Evolutionary conservation across 2,329 filamentous ascomycete species (phyloP).

Genomic region (Onygena corvina): DNA sequence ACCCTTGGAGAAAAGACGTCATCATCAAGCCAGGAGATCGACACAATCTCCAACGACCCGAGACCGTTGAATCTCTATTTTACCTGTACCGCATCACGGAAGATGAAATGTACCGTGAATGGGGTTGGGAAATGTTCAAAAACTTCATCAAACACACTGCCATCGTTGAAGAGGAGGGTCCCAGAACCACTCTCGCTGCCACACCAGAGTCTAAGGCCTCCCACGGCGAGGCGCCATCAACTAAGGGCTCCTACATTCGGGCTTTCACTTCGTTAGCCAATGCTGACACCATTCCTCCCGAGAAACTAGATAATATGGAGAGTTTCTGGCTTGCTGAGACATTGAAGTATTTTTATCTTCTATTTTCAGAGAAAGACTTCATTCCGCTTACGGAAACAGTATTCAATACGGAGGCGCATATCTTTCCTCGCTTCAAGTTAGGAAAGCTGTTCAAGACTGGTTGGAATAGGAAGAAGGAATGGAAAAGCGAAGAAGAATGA

Average conservation of each 20-base stretch:
- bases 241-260: slow-evolving; percentile 21
- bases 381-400: slow-evolving; percentile 78
- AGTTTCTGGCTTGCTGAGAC: slow-evolving; percentile 99
- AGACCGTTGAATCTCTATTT: slow-evolving; percentile 91
- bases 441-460: slow-evolving; percentile 35
- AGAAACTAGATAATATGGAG: slow-evolving; percentile 82
- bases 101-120: slow-evolving; percentile 76
- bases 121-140: slow-evolving; percentile 98
- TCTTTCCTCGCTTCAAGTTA: slow-evolving; percentile 76
- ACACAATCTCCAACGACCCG: slow-evolving; percentile 89
- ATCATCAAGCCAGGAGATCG: slow-evolving; percentile 66
- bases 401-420: slow-evolving; percentile 92
- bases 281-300: slow-evolving; percentile 59
- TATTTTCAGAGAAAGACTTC: slow-evolving; percentile 75
- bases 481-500: not conserved
- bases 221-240: slow-evolving; percentile 7
- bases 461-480: slow-evolving; percentile 25
- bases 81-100: slow-evolving; percentile 99
- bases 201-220: not conserved
- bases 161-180: slow-evolving; percentile 45
- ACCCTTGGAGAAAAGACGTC: slow-evolving; percentile 63
- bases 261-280: slow-evolving; percentile 74
- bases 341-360: slow-evolving; percentile 90
- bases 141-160: slow-evolving; percentile 77
- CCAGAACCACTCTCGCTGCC: not conserved